Evolutionary conservation across 257 asterid genomes (phyloP).

Genomic region (Rubia yunnanensis): DNA sequence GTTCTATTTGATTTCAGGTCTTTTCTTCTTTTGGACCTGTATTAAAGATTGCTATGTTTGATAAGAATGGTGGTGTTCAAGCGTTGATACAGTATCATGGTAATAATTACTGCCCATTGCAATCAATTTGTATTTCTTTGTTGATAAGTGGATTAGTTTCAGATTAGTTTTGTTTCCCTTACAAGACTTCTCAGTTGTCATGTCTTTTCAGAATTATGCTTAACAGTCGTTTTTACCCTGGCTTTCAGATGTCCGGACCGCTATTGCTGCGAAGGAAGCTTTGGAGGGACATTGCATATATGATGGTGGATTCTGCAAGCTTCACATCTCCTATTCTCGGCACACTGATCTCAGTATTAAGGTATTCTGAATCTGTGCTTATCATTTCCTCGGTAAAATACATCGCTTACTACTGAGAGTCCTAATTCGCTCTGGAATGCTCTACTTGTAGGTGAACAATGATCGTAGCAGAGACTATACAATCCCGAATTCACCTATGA

Average conservation of each 20-base stretch:
- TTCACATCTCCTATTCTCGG: conserved; percentile 88
- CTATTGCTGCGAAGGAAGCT: conserved; percentile 92
- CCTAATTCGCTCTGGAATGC: neutral
- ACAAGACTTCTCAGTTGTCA: no score
- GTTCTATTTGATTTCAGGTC: conserved; percentile 35
- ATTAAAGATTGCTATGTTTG: conserved; percentile 86
- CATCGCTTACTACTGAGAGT: neutral
- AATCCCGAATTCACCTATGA: conserved; percentile 43
- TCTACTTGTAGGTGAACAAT: conserved; percentile 65
- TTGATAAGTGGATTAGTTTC: neutral
- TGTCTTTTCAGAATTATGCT: neutral
- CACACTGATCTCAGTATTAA: conserved; percentile 97
- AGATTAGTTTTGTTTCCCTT: neutral
- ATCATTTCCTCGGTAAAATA: neutral
- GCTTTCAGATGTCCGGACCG: conserved; percentile 84
- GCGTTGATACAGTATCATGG: conserved; percentile 89
- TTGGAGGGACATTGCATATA: conserved; percentile 97
- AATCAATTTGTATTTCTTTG: neutral
- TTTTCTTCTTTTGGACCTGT: conserved; percentile 78
- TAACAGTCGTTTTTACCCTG: neutral
- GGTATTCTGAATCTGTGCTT: conserved; percentile 25
- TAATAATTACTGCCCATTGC: conserved; percentile 16
- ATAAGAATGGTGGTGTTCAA: conserved; percentile 83
- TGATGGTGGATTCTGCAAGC: conserved; percentile 98
- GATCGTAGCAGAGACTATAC: conserved; percentile 94